Base-by-base conservation (phyloP, 176 grass and related monocot genomes). In the Saccharum spontaneum region DNA sequence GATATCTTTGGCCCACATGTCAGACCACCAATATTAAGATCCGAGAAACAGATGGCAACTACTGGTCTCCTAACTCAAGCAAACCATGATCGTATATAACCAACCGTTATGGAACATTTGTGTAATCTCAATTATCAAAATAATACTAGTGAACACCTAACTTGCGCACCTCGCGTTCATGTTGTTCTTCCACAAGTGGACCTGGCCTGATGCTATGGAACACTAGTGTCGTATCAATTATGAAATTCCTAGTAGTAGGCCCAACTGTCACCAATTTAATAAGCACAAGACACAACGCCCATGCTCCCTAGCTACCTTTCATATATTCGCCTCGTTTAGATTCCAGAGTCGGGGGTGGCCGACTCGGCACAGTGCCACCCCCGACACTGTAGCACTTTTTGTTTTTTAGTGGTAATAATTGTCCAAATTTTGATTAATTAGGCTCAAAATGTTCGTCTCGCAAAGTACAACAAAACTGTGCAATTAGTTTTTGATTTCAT, bases 251-350 rank as follows among this genome's bases (percentile, higher is more conserved):
- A 49, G 76, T 57, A 49, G 76, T 80, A 75, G 70, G 76, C 62
- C 48, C 77, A 89, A 75, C 62, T n/a, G 60, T 36, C 69, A 40
- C 60, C 48, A 79, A 73, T 71, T 80, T 79, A 48, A 67, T 10
- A 84, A 79, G 36, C 54, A 18, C 43, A 63, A 45, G 81, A 68
- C 79, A 46, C 59, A 79, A 22, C 64, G 43, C 15, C 86, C 73
- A 75, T 74, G 60, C 69, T 67, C 59, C 37, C 61, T 80, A 80
- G 62, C 22, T 85, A 33, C 60, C 59, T 28, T 43, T 10, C 57
- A 10, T 82, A 24, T 26, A 6, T n/a, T n/a, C n/a, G n/a, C n/a
- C n/a, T n/a, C n/a, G n/a, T n/a, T n/a, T n/a, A n/a, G n/a, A n/a
- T n/a, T n/a, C n/a, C n/a, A n/a, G n/a, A n/a, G n/a, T n/a, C n/a